A percentile compares a stretch with the other conserved stretches of the same genome.
These are phyloP conservation scores for Raffaelea albimanens DNA, from an alignment of 2,329 filamentous ascomycete species.

Conservation along the genomic window DNA sequence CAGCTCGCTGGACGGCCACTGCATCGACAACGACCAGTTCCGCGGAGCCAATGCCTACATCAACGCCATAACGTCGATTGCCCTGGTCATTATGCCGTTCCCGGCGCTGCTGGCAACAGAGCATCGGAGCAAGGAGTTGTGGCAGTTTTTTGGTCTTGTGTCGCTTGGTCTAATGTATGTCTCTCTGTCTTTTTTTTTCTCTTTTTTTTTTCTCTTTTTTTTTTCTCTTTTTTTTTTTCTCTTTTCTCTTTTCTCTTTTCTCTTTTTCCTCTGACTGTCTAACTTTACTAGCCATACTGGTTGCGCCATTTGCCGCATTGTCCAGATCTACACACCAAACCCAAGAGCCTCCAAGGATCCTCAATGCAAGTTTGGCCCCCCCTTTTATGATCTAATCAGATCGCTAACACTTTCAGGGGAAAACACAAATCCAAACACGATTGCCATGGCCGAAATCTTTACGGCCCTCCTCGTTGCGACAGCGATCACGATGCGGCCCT, in stretches of 20 bases:
- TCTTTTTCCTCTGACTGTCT: not conserved
- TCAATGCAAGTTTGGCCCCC: not conserved
- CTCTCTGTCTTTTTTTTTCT: not conserved
- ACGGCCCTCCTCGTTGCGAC: not conserved
- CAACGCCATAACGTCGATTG: not conserved
- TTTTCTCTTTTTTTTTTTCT: not conserved
- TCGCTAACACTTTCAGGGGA: not conserved
- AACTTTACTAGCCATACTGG: not conserved
- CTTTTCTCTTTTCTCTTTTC: not conserved
- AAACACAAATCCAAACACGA: not conserved
- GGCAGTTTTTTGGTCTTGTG: not conserved
- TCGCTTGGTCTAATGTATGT: not conserved
- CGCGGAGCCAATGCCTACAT: slow-evolving; percentile 1
- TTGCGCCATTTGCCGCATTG: not conserved
- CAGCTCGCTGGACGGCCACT: not conserved
- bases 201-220: not conserved
- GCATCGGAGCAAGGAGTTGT: slow-evolving; percentile 3
- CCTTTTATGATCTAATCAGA: not conserved
- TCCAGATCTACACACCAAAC: not conserved
- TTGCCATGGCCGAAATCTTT: slow-evolving; percentile 1
- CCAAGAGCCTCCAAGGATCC: not conserved
- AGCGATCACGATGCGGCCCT: not conserved
- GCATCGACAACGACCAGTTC: slow-evolving; percentile 4
- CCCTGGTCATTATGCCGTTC: slow-evolving; percentile 1
- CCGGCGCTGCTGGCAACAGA: not conserved